Conservation (phyloP, 2,329 filamentous ascomycete genomes). For the Didymella sp. region DNA sequence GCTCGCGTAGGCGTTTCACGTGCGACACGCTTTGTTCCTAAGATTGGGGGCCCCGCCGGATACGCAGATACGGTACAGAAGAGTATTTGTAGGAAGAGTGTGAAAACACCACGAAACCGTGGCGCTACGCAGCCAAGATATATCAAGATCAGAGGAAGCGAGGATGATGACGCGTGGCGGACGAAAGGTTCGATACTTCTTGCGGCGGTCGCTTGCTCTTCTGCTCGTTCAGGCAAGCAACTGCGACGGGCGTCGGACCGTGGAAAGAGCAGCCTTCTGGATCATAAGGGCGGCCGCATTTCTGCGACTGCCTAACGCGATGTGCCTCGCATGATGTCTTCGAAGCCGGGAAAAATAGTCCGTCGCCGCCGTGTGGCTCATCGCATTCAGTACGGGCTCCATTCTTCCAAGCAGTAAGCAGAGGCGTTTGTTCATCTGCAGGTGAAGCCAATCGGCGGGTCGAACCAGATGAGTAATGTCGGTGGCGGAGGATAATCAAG, state of each 20-base stretch:
- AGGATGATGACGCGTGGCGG: background rate
- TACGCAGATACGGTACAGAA: slow-evolving; percentile 13
- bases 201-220: background rate
- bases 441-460: background rate
- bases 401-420: slow-evolving; percentile 6
- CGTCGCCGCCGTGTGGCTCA: background rate
- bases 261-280: slow-evolving; percentile 2
- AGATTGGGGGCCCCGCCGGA: slow-evolving; percentile 3
- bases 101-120: background rate
- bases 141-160: background rate
- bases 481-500: slow-evolving; percentile 6
- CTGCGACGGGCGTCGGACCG: background rate
- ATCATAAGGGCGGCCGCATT: slow-evolving; percentile 8
- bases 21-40: slow-evolving; percentile 11
- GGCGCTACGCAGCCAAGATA: background rate
- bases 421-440: background rate
- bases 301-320: slow-evolving; percentile 4
- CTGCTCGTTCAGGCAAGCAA: background rate
- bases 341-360: background rate
- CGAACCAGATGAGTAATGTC: background rate
- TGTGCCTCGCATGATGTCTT: background rate
- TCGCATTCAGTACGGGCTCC: slow-evolving; percentile 5
- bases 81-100: background rate
- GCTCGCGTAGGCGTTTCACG: slow-evolving; percentile 13
- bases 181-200: background rate